Evolutionary conservation across 2,329 filamentous ascomycete genomes (phyloP), one percentile per base, ranked within the genome.

Genomic region (Orbilia quercus): DNA sequence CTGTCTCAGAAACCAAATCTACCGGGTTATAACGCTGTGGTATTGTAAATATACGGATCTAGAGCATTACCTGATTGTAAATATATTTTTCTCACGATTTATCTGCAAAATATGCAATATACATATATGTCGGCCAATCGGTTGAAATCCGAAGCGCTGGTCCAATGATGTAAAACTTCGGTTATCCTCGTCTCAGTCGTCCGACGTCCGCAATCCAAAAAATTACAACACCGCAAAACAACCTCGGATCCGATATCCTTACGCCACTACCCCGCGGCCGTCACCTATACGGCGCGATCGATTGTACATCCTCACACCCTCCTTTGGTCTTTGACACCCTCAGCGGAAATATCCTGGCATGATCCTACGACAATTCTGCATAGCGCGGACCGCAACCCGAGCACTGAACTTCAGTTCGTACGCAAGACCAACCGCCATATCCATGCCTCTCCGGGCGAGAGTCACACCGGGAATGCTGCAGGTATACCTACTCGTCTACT

Each of bases 321-420:
- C 4, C 28, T 45, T 34, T n/a, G 11, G 9, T 40, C 12, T 51
- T 66, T 40, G 54, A 44, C 62, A 38, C 54, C 22, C 45, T 47
- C 42, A 60, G 47, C 48, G 60, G 60, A 44, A 36, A 69, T 50
- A 12, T 16, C 31, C 60, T 59, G 69, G 69, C 25, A 73, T 73
- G 69, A 50, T 73, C 53, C 48, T 73, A 62, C 53, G 69, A 66
- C 60, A 50, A 22, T 23, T 73, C 42, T 73, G 69, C 69, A 73
- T 60, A 45, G 60, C 69, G 55, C 60, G 69, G 53, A 73, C 60
- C 23, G 69, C 59, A 53, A 54, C 44, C 55, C 69, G 60, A 42
- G 69, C 58, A 28, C 53, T 72, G 31, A 60, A 55, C 18, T 25
- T 66, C 16, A 66, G 59, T 55, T 60, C 60, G 6, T 40, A 59